Conservation (phyloP, 371 early-diverging fungal species). For the Umbelopsis sp. region DNA sequence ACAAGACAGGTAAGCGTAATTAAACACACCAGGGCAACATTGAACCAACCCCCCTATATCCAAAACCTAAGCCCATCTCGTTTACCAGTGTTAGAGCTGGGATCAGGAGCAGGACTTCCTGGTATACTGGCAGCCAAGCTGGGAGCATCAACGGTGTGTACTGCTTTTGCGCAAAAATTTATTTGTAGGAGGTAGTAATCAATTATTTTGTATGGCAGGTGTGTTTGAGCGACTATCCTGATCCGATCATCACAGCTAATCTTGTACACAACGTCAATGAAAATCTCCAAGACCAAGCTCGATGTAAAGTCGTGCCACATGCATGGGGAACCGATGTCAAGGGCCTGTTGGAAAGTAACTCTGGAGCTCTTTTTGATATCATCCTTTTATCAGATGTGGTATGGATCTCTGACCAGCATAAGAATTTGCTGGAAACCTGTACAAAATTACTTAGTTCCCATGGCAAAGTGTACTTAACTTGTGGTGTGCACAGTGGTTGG, state of each 20-base stretch:
- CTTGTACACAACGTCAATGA: background rate
- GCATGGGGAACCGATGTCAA: background rate
- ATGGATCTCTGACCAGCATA: constrained; percentile 9
- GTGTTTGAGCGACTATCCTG: constrained; percentile 13
- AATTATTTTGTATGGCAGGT: background rate
- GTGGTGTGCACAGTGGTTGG: constrained; percentile 11
- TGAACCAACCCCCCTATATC: background rate
- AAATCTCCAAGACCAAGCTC: background rate
- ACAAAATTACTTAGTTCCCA: background rate
- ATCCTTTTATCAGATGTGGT: constrained; percentile 10
- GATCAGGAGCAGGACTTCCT: constrained; percentile 8
- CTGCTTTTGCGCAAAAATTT: background rate
- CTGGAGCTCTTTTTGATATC: background rate
- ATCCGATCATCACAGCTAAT: background rate
- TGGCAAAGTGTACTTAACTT: constrained; percentile 3
- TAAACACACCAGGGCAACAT: no score
- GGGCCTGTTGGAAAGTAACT: background rate
- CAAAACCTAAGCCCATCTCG: no score
- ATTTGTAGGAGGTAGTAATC: no score
- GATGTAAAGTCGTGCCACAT: background rate
- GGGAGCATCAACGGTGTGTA: background rate
- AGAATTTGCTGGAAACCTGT: constrained; percentile 2
- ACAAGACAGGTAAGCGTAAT: background rate
- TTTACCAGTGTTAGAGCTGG: background rate
- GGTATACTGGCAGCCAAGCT: background rate